phyloP scores from a whole-genome alignment of 2,329 filamentous ascomycete species.

The Aspergillus sp. region DNA sequence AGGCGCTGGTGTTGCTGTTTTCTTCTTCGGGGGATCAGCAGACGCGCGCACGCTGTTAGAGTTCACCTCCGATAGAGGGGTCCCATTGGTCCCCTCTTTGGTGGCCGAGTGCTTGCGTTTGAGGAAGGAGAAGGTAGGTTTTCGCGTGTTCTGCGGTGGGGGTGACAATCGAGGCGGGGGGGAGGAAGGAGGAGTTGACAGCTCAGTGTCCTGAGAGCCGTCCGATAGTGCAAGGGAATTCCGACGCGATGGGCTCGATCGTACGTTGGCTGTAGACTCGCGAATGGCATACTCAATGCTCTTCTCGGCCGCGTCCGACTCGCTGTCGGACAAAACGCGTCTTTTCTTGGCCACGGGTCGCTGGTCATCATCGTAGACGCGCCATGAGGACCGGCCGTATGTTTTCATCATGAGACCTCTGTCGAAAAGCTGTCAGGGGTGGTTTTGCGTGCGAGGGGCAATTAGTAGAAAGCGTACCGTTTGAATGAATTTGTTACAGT shows the following conservation, averaged over 20 bases:
- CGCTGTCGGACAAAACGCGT: conserved; percentile 40
- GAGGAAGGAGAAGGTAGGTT: conserved; percentile 53
- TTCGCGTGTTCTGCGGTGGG: conserved; percentile 45
- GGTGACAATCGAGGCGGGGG: conserved; percentile 48
- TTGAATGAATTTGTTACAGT: conserved; percentile 53
- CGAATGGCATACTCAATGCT: conserved; percentile 50
- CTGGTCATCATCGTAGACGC: conserved; percentile 48
- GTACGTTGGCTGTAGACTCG: conserved; percentile 46
- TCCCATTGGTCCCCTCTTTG: conserved; percentile 29
- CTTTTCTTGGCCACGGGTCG: conserved; percentile 45
- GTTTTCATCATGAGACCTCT: conserved; percentile 53
- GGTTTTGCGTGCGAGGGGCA: not conserved
- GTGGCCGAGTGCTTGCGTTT: conserved; percentile 43
- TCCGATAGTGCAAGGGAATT: conserved; percentile 47
- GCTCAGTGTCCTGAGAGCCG: conserved; percentile 43
- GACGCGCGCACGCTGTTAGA: conserved; percentile 44
- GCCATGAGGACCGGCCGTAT: conserved; percentile 49
- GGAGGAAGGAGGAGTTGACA: conserved; percentile 54
- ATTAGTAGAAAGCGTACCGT: conserved; percentile 35
- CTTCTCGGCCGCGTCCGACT: conserved; percentile 44
- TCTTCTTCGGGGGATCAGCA: conserved; percentile 40
- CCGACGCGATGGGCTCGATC: conserved; percentile 49
- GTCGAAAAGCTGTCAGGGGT: conserved; percentile 9
- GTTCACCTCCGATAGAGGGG: conserved; percentile 48
- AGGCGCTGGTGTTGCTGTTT: conserved; percentile 28